Evolutionary conservation across 2,329 filamentous ascomycete genomes (phyloP), one percentile per base, ranked within the genome.

Genomic region (Aureobasidium sp.): DNA sequence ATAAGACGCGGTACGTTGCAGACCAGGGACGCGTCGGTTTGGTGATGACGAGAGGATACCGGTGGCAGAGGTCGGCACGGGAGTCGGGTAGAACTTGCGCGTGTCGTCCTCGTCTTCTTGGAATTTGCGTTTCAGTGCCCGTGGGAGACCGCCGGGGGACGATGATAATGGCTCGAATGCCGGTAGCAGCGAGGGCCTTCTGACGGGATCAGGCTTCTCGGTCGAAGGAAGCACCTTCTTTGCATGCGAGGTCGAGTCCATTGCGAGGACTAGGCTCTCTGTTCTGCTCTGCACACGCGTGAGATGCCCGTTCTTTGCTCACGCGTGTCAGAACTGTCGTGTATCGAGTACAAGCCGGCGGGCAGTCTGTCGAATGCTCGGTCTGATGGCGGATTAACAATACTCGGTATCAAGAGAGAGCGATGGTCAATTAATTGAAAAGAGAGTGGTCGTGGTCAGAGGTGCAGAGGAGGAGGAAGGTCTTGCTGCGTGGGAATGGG

Each of bases 51-150:
- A 90, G 66, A 96, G 79, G 68, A 96, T 90, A 69, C 89, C 90
- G 47, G 93, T 96, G 66, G 90, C 95, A 3, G 94, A 97, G 4
- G 93, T 96, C 21, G 93, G 92, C 63, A 95, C 83, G 1, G 94
- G 94, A 2, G 94, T 97, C 43, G 94, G 94, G 76, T 97, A 97
- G 68, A 75, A 77, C 70, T 87, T 90, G 66, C 74, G 63, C 74
- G 74, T 60, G 74, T 77, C 64, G 64, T 71, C 65, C 81, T 82
- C 49, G 62, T 77, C 76, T 55, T 74, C 72, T 58, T 74, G 72
- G 67, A 75, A 77, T 69, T 85, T 87, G 70, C 87, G 84, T 77
- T 91, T 92, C 51, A 77, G 71, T 7, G 86, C 81, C 59, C 86
- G 82, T 51, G 87, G 87, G 54, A 90, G 83, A 60, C 78, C 63